A percentile compares a stretch with the other conserved stretches of the same genome.
These are phyloP conservation scores for Cochlearia excelsa DNA, from an alignment of 345 rosid species.

Conservation along the genomic window DNA sequence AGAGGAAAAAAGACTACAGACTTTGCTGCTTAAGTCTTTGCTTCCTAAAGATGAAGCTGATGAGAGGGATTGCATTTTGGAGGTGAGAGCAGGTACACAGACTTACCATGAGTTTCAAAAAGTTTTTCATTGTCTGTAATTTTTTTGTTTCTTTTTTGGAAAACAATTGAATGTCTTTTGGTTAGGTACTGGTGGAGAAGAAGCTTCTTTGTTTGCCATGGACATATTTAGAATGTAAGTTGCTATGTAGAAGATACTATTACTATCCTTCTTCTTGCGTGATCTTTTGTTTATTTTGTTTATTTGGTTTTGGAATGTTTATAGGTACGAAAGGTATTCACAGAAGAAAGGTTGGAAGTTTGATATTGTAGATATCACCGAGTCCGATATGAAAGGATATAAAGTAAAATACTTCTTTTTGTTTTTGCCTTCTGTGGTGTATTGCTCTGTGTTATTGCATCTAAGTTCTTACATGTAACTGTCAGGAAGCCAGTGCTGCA, in stretches of 20 bases:
- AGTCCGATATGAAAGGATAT: conserved; percentile 87
- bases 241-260: background rate
- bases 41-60: conserved; percentile 99
- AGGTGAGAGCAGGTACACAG: conserved; percentile 92
- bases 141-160: conserved; percentile 1
- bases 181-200: conserved; percentile 93
- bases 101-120: too few species aligned
- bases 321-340: conserved; percentile 91
- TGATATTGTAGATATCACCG: conserved; percentile 71
- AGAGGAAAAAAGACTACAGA: conserved; percentile 73
- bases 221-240: conserved; percentile 86
- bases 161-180: background rate
- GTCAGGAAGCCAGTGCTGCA: conserved; percentile 94
- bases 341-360: conserved; percentile 88
- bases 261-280: conserved; percentile 10
- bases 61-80: conserved; percentile 89
- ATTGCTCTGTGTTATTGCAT: conserved; percentile 17
- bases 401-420: conserved; percentile 46
- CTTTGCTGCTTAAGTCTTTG: conserved; percentile 65
- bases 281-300: background rate
- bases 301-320: conserved; percentile 7
- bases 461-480: conserved; percentile 28
- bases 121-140: background rate
- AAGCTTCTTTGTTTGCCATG: conserved; percentile 96
- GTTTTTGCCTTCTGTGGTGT: background rate